phyloP scores from a whole-genome alignment of 495 filamentous ascomycete species.

The Thermochaetoides thermophila region DNA sequence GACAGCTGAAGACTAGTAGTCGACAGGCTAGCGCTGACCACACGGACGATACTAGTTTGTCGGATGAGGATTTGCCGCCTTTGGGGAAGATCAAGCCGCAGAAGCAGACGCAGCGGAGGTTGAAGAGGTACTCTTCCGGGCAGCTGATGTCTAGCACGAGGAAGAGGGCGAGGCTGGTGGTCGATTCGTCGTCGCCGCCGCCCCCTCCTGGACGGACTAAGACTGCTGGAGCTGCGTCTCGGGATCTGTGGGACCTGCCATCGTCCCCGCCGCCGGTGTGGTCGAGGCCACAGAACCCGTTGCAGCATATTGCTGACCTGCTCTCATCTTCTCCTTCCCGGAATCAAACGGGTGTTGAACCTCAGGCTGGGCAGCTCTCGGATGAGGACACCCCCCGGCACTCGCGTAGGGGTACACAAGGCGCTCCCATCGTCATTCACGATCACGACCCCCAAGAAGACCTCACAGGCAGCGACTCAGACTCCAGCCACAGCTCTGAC shows the following conservation, averaged over 20 bases:
- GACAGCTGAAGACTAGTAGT: slow-evolving; percentile 12
- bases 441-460: slow-evolving; percentile 6
- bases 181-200: slow-evolving; percentile 6
- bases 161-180: slow-evolving; percentile 11
- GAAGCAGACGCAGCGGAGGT: slow-evolving; percentile 2
- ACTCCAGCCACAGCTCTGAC: slow-evolving; percentile 11
- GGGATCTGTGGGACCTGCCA: slow-evolving; percentile 12
- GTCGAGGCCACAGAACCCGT: not conserved
- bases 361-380: not conserved
- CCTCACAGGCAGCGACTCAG: slow-evolving; percentile 7
- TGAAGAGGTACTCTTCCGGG: slow-evolving; percentile 12
- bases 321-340: no score
- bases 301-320: no score
- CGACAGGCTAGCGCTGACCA: slow-evolving; percentile 9
- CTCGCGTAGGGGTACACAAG: not conserved
- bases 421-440: slow-evolving; percentile 7
- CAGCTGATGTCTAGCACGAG: slow-evolving; percentile 7
- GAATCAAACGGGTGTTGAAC: no score
- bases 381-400: not conserved
- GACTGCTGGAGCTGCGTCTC: no score
- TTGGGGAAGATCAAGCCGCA: slow-evolving; percentile 14
- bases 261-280: slow-evolving; percentile 10
- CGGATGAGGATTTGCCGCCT: slow-evolving; percentile 26
- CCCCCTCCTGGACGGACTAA: slow-evolving; percentile 2
- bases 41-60: slow-evolving; percentile 17